Percentiles rank a stretch among this genome's conserved stretches.
Conservation (phyloP, 176 grass and related monocot species). For the Rhynchospora pubera region DNA sequence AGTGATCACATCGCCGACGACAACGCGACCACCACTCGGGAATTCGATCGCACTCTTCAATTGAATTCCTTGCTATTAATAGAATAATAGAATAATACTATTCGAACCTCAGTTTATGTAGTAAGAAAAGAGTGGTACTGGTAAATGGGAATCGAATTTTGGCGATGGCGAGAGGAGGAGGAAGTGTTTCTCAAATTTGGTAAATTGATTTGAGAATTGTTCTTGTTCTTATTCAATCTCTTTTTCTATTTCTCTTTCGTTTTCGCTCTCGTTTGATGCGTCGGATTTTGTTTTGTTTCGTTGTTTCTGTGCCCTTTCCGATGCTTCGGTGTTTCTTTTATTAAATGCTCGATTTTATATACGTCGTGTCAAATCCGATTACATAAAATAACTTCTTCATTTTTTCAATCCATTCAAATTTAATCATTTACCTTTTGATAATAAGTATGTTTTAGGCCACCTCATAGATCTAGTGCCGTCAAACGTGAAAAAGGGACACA, state of each 20-base stretch:
- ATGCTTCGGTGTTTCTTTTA: background rate
- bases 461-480: too few relatives aligned
- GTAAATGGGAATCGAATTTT: background rate
- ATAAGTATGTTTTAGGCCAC: too few relatives aligned
- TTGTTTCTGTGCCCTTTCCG: background rate
- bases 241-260: too few relatives aligned
- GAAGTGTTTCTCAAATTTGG: background rate
- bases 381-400: too few relatives aligned
- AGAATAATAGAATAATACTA: background rate
- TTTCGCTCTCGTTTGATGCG: too few relatives aligned
- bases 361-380: too few relatives aligned
- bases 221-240: too few relatives aligned
- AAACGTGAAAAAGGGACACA: too few relatives aligned
- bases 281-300: background rate
- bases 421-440: too few relatives aligned
- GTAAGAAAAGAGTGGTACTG: background rate
- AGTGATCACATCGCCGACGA: constrained; percentile 59
- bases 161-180: background rate
- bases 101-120: background rate
- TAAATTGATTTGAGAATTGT: too few relatives aligned
- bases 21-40: background rate
- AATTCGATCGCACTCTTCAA: background rate
- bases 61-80: background rate
- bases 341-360: background rate
- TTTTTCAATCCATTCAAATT: too few relatives aligned